phyloP scores from a whole-genome alignment of 805 yeast species.

The Sugiyamaella marilandica region DNA sequence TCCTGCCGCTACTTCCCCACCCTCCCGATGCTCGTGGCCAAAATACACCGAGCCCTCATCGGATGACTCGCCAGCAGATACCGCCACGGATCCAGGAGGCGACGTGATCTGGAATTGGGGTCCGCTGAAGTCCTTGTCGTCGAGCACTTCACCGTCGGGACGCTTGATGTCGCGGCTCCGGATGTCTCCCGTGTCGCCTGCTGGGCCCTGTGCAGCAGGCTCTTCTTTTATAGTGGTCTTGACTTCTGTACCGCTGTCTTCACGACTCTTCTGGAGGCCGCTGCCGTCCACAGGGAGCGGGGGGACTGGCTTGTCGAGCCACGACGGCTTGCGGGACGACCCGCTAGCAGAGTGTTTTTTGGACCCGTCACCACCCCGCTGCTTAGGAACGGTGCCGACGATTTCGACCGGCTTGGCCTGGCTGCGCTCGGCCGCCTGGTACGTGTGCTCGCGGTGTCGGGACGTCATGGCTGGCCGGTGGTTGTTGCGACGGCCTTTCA shows the following conservation, averaged over 20 bases:
- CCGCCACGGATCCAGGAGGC: neutral
- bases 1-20: neutral
- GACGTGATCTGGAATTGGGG: conserved; percentile 1
- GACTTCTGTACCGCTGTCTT: neutral
- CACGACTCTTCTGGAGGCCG: no score
- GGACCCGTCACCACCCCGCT: neutral
- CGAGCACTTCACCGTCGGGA: neutral
- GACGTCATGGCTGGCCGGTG: neutral
- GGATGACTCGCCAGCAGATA: neutral
- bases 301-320: conserved; percentile 16
- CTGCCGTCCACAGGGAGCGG: conserved; percentile 7
- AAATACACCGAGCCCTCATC: neutral
- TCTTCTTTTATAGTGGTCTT: neutral
- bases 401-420: neutral
- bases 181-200: no score
- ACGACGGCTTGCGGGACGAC: conserved; percentile 1
- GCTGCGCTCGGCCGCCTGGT: neutral
- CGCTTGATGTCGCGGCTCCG: no score
- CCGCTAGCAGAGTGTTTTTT: neutral
- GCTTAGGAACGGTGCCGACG: neutral
- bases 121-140: neutral
- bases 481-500: neutral
- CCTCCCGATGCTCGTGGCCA: neutral
- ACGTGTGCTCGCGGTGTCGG: neutral
- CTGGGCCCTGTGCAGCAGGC: no score